phyloP scores from a whole-genome alignment of 164 flowering plant species.

The Nymphaea colorata region DNA sequence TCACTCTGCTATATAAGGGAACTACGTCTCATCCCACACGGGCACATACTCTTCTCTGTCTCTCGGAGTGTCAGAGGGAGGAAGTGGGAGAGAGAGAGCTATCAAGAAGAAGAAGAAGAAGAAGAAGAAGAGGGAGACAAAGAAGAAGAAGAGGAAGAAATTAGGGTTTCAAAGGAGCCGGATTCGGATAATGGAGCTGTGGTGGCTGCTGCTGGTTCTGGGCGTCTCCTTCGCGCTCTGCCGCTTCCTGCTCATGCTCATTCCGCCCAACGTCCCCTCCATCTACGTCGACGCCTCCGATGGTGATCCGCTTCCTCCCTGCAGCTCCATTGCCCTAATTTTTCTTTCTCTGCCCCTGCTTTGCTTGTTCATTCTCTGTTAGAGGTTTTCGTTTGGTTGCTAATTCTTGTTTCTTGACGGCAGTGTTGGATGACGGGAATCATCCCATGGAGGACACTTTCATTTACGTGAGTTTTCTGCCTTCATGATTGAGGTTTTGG shows the following conservation, averaged over 20 bases:
- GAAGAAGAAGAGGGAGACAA: no score
- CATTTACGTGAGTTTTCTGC: constrained; percentile 58
- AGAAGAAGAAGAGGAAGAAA: no score
- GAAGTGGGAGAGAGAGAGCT: no score
- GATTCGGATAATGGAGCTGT: constrained; percentile 51
- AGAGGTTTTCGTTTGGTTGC: constrained; percentile 3
- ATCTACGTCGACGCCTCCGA: constrained; percentile 93
- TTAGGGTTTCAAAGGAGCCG: no score
- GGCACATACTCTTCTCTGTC: no score
- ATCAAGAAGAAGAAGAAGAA: no score
- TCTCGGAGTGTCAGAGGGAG: no score
- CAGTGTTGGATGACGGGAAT: constrained; percentile 80
- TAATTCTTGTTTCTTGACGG: constrained; percentile 2
- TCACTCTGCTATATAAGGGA: no score
- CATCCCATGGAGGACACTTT: constrained; percentile 71
- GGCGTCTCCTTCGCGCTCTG: constrained; percentile 74
- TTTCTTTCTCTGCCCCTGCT: constrained; percentile 5
- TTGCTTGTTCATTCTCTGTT: constrained; percentile 1
- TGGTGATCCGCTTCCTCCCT: constrained; percentile 22
- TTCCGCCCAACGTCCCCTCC: constrained; percentile 95
- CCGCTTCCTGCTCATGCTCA: constrained; percentile 73
- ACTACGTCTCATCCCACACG: no score
- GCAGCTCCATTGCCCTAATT: background rate
- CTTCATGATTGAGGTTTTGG: background rate
- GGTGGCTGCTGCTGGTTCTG: constrained; percentile 84